Evolutionary conservation across 257 asterid species (phyloP).

Genomic region (Anisodus tanguticus): DNA sequence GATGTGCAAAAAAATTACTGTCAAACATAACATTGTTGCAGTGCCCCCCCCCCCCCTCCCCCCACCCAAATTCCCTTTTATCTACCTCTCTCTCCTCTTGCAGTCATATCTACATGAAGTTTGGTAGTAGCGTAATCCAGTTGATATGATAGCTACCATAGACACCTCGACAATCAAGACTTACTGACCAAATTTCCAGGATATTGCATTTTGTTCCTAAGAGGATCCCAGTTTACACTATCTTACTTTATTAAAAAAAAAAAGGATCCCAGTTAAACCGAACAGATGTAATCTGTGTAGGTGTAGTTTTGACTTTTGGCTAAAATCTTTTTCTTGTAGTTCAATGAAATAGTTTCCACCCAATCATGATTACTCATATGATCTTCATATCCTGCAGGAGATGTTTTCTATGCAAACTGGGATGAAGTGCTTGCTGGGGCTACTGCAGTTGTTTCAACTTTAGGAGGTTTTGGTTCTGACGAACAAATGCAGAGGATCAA

Average conservation of each 20-base stretch:
- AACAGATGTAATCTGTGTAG: background rate
- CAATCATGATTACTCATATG: constrained; percentile 31
- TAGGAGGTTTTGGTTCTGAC: constrained; percentile 97
- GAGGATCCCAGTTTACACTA: background rate
- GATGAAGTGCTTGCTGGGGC: constrained; percentile 86
- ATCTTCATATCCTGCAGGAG: constrained; percentile 61
- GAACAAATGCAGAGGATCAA: constrained; percentile 95
- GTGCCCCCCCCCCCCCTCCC: too few species aligned
- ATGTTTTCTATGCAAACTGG: constrained; percentile 92
- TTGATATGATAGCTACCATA: too few species aligned
- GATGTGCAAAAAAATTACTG: too few species aligned
- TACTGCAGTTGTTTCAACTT: constrained; percentile 91
- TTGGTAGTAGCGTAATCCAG: too few species aligned
- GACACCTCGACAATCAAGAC: background rate
- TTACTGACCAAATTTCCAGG: background rate
- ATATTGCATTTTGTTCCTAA: background rate
- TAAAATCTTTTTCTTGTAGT: background rate
- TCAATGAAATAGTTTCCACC: background rate
- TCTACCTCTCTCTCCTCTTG: too few species aligned
- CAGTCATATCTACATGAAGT: too few species aligned
- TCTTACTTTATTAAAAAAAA: background rate
- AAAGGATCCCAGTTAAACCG: background rate
- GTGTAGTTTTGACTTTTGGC: background rate
- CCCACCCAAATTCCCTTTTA: too few species aligned
- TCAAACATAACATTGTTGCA: too few species aligned